Percentiles rank a stretch among this genome's conserved stretches.
phyloP scores from a whole-genome alignment of 2,329 filamentous ascomycete species.

The Fusarium nematophilum region DNA sequence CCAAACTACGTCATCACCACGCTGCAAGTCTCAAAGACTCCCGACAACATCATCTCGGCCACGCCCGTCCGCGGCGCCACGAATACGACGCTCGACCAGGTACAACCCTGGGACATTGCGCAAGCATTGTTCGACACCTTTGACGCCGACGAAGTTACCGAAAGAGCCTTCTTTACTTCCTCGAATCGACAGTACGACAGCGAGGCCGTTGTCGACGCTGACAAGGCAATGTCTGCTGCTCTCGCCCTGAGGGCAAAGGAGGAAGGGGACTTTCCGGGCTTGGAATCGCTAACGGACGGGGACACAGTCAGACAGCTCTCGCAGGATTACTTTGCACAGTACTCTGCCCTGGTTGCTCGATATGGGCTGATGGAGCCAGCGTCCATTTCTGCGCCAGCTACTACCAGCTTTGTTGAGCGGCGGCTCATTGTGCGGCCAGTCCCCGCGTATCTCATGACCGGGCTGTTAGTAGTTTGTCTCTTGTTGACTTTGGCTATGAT shows the following conservation, averaged over 20 bases:
- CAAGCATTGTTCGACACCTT: constrained; percentile 36
- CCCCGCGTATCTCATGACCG: constrained; percentile 48
- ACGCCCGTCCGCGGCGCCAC: constrained; percentile 2
- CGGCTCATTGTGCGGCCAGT: constrained; percentile 46
- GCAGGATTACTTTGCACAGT: constrained; percentile 49
- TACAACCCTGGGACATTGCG: constrained; percentile 37
- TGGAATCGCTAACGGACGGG: constrained; percentile 41
- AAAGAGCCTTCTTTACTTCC: constrained; percentile 4
- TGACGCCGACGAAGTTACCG: constrained; percentile 4
- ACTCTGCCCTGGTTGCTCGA: constrained; percentile 48
- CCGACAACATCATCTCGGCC: constrained; percentile 26
- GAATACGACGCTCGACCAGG: constrained; percentile 32
- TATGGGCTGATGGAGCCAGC: constrained; percentile 45
- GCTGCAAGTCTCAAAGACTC: constrained; percentile 32
- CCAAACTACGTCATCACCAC: constrained; percentile 37
- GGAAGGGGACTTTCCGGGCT: constrained; percentile 25
- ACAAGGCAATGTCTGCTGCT: constrained; percentile 49
- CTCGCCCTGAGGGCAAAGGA: constrained; percentile 43
- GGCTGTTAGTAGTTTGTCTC: constrained; percentile 43
- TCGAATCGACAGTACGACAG: constrained; percentile 34
- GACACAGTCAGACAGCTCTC: constrained; percentile 42
- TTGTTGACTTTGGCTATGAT: constrained; percentile 35
- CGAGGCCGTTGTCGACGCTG: constrained; percentile 44
- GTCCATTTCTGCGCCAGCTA: constrained; percentile 33
- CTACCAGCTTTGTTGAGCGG: constrained; percentile 43